Evolutionary conservation across 106 monocot species (phyloP), one percentile per base, ranked within the genome.

Genomic region (Phalaenopsis equestris): DNA sequence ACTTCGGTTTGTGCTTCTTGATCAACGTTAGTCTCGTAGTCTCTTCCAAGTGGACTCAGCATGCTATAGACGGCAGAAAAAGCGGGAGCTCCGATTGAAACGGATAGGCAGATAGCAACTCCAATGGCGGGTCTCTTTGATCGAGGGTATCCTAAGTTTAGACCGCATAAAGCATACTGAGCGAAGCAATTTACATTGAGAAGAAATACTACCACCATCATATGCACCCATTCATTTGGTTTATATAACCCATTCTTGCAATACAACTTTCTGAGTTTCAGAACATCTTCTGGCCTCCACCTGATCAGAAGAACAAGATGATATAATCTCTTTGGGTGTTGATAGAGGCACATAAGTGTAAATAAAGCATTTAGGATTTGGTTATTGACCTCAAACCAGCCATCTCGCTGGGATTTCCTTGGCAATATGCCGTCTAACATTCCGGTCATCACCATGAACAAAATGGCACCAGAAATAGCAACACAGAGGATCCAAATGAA

Each of bases 301-400:
- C 94, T 80, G 45, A 64, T 83, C 23, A 95, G 80, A 75, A 95
- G 95, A 1, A 87, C 79, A 64, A 95, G 87, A 83, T 95, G 83
- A 78, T 92, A 73, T 64, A 88, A 82, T 64, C 92, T 75, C 42
- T 73, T 83, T 6, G 95, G 95, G 73, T 95, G 95, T 67, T 95
- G 90, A 56, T 90, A 92, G 41, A 95, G 92, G 80, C 92, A 90
- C 95, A 95, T 95, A 42, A 95, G 90, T 67, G 95, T 95, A 55
- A 95, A 95, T 36, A 95, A 56, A 17, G 95, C 95, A 78, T 95
- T 95, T 19, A 95, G 67, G 42, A 95, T 87, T 80, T 95, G 95
- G 75, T 95, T 95, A 85, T 89, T 95, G 12, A 95, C 87, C 82
- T 95, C 95, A 75, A 95, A 93, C 95, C 95, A 95, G 24, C 64